These are phyloP conservation scores for Salix brachista DNA, from an alignment of 345 rosid species.

Conservation along the genomic window DNA sequence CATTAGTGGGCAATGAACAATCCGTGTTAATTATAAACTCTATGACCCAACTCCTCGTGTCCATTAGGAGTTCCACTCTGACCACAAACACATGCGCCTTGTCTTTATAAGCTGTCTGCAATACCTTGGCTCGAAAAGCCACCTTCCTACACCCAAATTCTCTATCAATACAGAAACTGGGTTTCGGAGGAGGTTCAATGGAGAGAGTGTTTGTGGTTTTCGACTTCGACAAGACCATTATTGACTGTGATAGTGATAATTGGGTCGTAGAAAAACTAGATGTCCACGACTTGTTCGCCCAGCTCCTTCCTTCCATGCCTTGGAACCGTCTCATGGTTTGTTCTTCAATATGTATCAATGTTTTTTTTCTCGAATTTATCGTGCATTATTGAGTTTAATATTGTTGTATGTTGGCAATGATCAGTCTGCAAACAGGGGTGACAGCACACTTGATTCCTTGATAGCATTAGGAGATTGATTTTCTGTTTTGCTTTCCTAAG, in stretches of 20 bases:
- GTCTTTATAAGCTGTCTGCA: conserved; percentile 1
- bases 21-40: neutral
- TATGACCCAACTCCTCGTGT: neutral
- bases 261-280: conserved; percentile 27
- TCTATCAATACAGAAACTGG: too few relatives aligned
- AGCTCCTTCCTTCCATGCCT: conserved; percentile 24
- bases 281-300: conserved; percentile 7
- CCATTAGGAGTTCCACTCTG: neutral
- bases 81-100: neutral
- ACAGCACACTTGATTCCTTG: neutral
- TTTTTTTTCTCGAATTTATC: too few relatives aligned
- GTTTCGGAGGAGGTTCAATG: conserved; percentile 3
- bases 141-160: neutral
- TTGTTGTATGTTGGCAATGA: neutral
- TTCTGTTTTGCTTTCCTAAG: neutral
- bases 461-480: neutral
- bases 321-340: conserved; percentile 23
- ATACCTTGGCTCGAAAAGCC: neutral
- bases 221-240: conserved; percentile 32
- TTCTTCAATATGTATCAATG: neutral
- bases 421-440: neutral
- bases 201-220: conserved; percentile 20
- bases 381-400: neutral
- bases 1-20: neutral
- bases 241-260: conserved; percentile 26